Percentiles rank a stretch among this genome's conserved stretches.
Evolutionary conservation across 2,329 filamentous ascomycete species (phyloP).

Genomic region (Juglanconis sp.): DNA sequence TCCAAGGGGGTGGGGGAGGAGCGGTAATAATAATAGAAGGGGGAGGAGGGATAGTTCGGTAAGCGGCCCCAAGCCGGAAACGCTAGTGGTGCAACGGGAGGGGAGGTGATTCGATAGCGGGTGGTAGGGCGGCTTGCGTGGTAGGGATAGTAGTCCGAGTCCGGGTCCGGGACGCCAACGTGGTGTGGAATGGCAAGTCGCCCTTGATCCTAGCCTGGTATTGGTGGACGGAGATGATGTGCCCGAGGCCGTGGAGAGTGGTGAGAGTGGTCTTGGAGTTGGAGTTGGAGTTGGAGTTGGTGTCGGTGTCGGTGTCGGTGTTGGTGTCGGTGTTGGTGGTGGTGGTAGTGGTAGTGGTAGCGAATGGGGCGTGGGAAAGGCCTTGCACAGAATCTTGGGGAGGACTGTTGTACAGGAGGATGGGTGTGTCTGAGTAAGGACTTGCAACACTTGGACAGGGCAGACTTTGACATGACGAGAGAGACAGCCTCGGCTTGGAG

Average conservation of each 20-base stretch:
- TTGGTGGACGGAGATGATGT: background rate
- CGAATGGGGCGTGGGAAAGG: too few relatives aligned
- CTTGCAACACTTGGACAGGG: too few relatives aligned
- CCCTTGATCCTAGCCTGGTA: conserved; percentile 10
- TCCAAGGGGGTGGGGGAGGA: background rate
- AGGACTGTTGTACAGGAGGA: too few relatives aligned
- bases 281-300: background rate
- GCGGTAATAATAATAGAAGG: background rate
- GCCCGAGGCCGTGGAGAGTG: background rate
- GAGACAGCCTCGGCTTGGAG: conserved; percentile 1
- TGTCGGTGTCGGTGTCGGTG: background rate
- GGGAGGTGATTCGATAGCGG: background rate
- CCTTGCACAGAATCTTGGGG: too few relatives aligned
- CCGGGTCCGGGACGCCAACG: background rate
- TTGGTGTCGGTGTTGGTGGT: background rate
- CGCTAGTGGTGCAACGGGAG: conserved; percentile 5
- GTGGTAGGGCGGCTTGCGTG: conserved; percentile 14
- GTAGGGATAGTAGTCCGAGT: background rate
- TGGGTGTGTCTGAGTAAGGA: too few relatives aligned
- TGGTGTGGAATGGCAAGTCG: conserved; percentile 9
- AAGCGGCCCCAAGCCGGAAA: conserved; percentile 4
- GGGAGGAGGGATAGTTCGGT: background rate
- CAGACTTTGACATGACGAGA: background rate
- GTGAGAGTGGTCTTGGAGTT: background rate
- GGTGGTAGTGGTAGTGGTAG: too few relatives aligned